Base-by-base conservation (phyloP, 148 eudicot genomes). In the Mesembryanthemum crystallinum region DNA sequence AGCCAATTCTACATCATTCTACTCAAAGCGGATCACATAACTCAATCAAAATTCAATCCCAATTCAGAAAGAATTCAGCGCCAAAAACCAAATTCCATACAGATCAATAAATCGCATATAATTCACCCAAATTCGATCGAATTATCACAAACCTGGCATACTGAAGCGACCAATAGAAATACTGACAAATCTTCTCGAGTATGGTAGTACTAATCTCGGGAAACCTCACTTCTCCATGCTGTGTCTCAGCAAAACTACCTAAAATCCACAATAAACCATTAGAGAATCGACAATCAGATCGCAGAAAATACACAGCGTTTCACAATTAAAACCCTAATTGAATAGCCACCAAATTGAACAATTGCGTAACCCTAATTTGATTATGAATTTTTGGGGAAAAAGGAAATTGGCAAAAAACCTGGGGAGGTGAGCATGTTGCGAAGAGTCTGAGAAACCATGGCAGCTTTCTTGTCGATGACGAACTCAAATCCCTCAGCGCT, bases 401-500 rank as follows among this genome's bases (percentile, higher is more conserved):
- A n/a, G n/a, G n/a, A n/a, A n/a, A n/a, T n/a, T n/a, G n/a, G n/a
- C n/a, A 60, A 64, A 6, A 20, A 28, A 95, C 98, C 98, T 80
- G 98, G 96, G 71, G 98, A 94, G 57, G 94, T 92, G 67, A 95
- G 98, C 98, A 95, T 92, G 78, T 92, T 95, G 65, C 94, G 87
- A 42, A 95, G 92, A 76, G 96, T 90, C 73, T 95, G 96, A 80
- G 98, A 95, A 67, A 95, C 97, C 97, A 92, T 92, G 66, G 98
- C 98, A 15, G 97, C 98, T 75, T 87, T 95, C 80, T 87, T 90
- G 72, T 95, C 94, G 76, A 95, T 79, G 15, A 95, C 76, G 83
- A 95, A 95, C 79, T 92, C 98, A 78, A 92, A 92, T 3, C 98
- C 98, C 79, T 95, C 98, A 35, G 96, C 90, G 88, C 98, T 95